These are phyloP conservation scores for Talaromyces sp. DNA, from an alignment of 2,329 filamentous ascomycete genomes.

Conservation along the genomic window DNA sequence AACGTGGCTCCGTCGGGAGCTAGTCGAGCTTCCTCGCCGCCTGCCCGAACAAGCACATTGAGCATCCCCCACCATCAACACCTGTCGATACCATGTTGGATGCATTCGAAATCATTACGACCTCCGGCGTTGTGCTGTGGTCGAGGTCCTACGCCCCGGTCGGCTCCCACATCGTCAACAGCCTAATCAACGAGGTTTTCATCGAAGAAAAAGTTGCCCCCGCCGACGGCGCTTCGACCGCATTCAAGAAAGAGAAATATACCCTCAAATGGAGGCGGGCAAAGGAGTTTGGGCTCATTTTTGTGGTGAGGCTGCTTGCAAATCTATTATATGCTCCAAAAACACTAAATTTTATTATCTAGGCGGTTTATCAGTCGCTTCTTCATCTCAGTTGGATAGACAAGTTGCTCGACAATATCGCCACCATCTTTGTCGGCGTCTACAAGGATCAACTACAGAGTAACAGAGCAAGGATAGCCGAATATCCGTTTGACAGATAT, in stretches of 20 bases:
- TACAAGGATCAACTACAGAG: conserved; percentile 85
- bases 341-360: conserved; percentile 8
- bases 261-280: conserved; percentile 89
- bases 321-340: background rate
- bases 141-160: conserved; percentile 79
- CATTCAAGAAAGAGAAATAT: conserved; percentile 88
- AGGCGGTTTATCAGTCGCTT: conserved; percentile 96
- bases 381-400: conserved; percentile 96
- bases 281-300: conserved; percentile 91
- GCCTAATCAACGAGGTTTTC: conserved; percentile 92
- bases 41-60: background rate
- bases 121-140: conserved; percentile 95
- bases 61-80: background rate
- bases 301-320: conserved; percentile 63
- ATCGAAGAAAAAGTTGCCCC: conserved; percentile 82
- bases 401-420: conserved; percentile 91
- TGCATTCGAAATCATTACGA: conserved; percentile 93
- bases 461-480: conserved; percentile 69
- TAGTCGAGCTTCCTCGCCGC: background rate
- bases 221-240: conserved; percentile 59
- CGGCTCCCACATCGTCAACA: conserved; percentile 81
- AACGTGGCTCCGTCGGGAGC: background rate
- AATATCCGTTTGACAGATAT: conserved; percentile 86
- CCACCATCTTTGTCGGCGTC: conserved; percentile 82
- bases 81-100: conserved; percentile 66